Evolutionary conservation across 2,329 filamentous ascomycete genomes (phyloP).

Genomic region (Zymoseptoria ardabiliae): DNA sequence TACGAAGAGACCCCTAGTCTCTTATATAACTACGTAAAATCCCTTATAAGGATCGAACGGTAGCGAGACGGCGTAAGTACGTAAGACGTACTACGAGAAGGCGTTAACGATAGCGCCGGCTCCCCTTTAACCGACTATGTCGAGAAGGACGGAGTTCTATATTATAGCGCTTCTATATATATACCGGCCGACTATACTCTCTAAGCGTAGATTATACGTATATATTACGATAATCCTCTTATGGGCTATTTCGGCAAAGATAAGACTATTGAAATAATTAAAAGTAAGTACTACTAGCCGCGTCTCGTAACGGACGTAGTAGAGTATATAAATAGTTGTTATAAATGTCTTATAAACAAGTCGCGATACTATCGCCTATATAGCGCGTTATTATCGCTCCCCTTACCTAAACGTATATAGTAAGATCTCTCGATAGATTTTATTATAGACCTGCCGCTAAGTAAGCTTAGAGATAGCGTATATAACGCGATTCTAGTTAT

Average conservation of each 20-base stretch:
- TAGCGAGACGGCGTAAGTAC: no score
- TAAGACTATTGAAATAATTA: background rate
- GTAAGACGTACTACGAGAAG: no score
- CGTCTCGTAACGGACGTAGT: background rate
- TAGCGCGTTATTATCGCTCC: background rate
- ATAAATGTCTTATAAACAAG: background rate
- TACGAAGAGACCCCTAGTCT: background rate
- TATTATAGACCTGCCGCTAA: background rate
- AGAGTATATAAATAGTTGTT: background rate
- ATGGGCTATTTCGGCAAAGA: background rate
- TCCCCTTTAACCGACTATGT: no score
- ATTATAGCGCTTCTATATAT: background rate
- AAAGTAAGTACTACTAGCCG: background rate
- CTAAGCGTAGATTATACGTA: background rate
- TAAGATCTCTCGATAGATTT: constrained; percentile 1
- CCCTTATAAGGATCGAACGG: no score
- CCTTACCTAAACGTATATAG: background rate
- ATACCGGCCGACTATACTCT: background rate
- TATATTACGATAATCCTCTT: constrained; percentile 1
- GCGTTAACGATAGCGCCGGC: no score
- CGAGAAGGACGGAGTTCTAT: background rate
- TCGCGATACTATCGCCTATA: background rate
- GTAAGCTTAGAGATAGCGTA: background rate
- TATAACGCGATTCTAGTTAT: constrained; percentile 1
- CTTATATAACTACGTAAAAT: background rate